These are phyloP conservation scores for Talaromyces sp. DNA, from an alignment of 2,329 filamentous ascomycete genomes.

Conservation along the genomic window DNA sequence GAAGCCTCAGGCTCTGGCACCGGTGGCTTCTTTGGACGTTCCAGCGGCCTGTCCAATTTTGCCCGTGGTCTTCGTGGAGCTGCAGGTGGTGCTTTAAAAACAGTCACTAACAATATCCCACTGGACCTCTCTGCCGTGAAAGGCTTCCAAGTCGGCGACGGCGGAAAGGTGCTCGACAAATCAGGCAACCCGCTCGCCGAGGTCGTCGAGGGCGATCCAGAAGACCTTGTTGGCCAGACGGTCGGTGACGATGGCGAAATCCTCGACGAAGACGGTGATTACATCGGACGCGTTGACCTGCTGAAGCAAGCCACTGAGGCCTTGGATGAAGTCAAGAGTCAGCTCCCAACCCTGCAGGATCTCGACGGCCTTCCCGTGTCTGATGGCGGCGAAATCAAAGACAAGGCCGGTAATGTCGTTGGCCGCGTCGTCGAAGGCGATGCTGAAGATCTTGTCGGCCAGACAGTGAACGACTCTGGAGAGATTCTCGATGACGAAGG, in stretches of 20 bases:
- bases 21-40: conserved; percentile 10
- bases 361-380: conserved; percentile 40
- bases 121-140: conserved; percentile 26
- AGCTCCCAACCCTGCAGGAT: conserved; percentile 28
- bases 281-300: conserved; percentile 22
- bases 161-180: conserved; percentile 44
- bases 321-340: conserved; percentile 30
- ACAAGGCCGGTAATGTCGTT: conserved; percentile 34
- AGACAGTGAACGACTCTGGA: conserved; percentile 35
- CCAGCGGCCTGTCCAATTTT: conserved; percentile 13
- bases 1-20: conserved; percentile 24
- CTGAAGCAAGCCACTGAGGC: conserved; percentile 24
- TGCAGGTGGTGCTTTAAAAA: conserved; percentile 11
- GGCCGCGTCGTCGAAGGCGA: conserved; percentile 38
- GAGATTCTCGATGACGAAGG: conserved; percentile 34
- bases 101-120: conserved; percentile 12
- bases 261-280: conserved; percentile 31
- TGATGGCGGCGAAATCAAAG: conserved; percentile 49
- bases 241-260: conserved; percentile 33
- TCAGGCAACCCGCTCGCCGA: conserved; percentile 25
- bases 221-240: conserved; percentile 26
- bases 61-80: conserved; percentile 12
- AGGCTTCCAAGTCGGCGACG: conserved; percentile 41
- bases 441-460: conserved; percentile 34
- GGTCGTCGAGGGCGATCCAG: conserved; percentile 29